phyloP scores from a whole-genome alignment of 208 protist genomes.

The Acanthamoeba sp. region DNA sequence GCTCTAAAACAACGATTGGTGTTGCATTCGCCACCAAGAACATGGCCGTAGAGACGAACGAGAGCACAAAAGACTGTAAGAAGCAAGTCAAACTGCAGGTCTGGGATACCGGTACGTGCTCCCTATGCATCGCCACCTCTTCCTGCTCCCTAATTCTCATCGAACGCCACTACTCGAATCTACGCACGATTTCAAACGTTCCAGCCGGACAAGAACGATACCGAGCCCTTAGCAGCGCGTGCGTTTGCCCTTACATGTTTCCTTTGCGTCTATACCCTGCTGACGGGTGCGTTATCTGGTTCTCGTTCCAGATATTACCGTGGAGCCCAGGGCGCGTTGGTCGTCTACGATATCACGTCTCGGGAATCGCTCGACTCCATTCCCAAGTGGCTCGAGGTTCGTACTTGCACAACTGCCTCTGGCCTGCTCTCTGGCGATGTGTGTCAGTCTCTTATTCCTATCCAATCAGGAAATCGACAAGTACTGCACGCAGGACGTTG shows the following conservation, averaged over 20 bases:
- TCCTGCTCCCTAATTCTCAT: background rate
- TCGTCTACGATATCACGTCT: slow-evolving; percentile 98
- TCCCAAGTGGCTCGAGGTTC: slow-evolving; percentile 42
- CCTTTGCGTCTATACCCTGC: background rate
- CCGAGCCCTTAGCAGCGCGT: slow-evolving; percentile 34
- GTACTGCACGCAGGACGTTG: slow-evolving; percentile 96
- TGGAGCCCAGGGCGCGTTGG: slow-evolving; percentile 97
- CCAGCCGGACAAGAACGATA: slow-evolving; percentile 53
- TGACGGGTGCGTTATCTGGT: background rate
- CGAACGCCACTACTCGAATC: background rate
- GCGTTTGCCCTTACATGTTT: background rate
- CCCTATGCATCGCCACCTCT: background rate
- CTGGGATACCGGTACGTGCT: slow-evolving; percentile 4
- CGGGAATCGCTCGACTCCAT: slow-evolving; percentile 57
- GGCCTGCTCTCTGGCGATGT: background rate
- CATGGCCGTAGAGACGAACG: background rate
- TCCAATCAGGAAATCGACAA: slow-evolving; percentile 95
- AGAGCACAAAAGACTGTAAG: background rate
- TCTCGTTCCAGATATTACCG: slow-evolving; percentile 95
- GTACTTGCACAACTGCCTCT: background rate
- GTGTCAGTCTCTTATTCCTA: slow-evolving; percentile 96
- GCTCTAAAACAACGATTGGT: slow-evolving; percentile 46
- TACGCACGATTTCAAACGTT: background rate
- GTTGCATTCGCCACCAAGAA: slow-evolving; percentile 53
- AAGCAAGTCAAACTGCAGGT: slow-evolving; percentile 51